Percentiles rank a stretch among this genome's conserved stretches.
These are phyloP conservation scores for Talaromyces sp. DNA, from an alignment of 2,329 filamentous ascomycete species.

Conservation along the genomic window DNA sequence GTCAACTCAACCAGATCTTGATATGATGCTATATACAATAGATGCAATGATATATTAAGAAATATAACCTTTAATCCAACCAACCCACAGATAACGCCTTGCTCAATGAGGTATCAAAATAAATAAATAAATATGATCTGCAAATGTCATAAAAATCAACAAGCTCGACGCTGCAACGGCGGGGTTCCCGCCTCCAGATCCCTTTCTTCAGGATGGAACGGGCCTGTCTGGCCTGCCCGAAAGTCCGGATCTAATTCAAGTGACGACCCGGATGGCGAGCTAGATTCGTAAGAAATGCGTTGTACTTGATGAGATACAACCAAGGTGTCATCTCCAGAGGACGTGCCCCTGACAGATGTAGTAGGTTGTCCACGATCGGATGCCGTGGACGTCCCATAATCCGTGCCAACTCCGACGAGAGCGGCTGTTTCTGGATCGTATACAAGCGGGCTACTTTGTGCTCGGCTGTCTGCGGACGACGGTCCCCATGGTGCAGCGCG, in stretches of 20 bases:
- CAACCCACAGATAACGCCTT: not conserved
- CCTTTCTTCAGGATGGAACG: not conserved
- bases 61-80: not conserved
- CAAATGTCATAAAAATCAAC: not conserved
- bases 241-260: not conserved
- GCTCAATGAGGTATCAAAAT: not conserved
- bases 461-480: conserved; percentile 20
- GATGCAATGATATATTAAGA: not conserved
- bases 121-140: not conserved
- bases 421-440: conserved; percentile 36
- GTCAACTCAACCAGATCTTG: too few relatives aligned
- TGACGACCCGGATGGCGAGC: not conserved
- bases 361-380: not conserved
- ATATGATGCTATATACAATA: not conserved
- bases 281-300: not conserved
- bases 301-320: not conserved
- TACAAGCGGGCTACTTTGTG: conserved; percentile 23
- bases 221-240: not conserved
- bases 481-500: conserved; percentile 51
- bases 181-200: conserved; percentile 8
- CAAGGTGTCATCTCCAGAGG: not conserved
- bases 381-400: conserved; percentile 10
- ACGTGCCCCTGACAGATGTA: not conserved
- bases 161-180: not conserved
- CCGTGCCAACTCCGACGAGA: conserved; percentile 23